Percentiles rank a stretch among this genome's conserved stretches.
Evolutionary conservation across 176 grass and related monocot species (phyloP).

Genomic region (Thinopyrum elongatum): DNA sequence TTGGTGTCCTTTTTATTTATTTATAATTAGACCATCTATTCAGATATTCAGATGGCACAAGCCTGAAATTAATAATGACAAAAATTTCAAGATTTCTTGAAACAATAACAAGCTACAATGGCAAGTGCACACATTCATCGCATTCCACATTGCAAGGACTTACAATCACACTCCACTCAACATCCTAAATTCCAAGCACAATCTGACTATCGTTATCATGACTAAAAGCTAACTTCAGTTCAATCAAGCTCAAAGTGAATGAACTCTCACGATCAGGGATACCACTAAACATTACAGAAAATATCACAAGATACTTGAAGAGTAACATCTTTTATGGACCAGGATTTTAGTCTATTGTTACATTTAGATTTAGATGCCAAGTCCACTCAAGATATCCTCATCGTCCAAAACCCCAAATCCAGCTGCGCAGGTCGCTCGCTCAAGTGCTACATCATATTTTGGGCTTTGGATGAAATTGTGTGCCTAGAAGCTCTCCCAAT

Average conservation of each 20-base stretch:
- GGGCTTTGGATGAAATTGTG: not conserved
- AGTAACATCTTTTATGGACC: not conserved
- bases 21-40: not conserved
- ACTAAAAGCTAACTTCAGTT: conserved; percentile 13
- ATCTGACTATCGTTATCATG: not conserved
- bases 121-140: not conserved
- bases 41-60: not conserved
- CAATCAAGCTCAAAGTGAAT: not conserved
- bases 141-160: not conserved
- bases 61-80: not conserved
- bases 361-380: conserved; percentile 28
- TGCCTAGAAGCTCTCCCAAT: not conserved
- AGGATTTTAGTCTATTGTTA: conserved; percentile 7
- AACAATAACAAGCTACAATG: not conserved
- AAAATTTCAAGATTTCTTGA: not conserved
- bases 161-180: not conserved
- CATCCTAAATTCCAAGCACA: not conserved
- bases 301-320: not conserved
- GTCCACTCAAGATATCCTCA: conserved; percentile 25
- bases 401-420: conserved; percentile 26
- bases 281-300: conserved; percentile 11
- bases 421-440: conserved; percentile 10
- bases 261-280: conserved; percentile 16
- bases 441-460: conserved; percentile 3
- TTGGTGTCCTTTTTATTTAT: not conserved